Evolutionary conservation across 805 yeast species (phyloP).

Genomic region (Lachancea thermotolerans): DNA sequence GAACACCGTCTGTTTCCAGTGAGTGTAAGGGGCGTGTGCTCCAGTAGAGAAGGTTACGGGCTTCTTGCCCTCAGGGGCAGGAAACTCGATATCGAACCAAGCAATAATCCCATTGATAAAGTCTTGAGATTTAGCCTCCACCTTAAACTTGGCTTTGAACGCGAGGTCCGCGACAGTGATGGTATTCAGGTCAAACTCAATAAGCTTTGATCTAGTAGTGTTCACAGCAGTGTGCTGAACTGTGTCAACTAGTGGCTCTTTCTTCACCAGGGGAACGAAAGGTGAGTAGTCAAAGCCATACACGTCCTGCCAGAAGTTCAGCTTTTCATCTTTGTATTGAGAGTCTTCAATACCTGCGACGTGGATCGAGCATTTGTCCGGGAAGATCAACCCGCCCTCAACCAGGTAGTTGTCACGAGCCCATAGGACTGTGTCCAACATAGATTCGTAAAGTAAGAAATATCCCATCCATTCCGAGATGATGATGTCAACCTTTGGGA

Average conservation of each 20-base stretch:
- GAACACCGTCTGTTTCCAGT: constrained; percentile 98
- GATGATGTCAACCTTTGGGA: constrained; percentile 84
- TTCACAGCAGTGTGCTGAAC: constrained; percentile 72
- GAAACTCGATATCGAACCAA: constrained; percentile 95
- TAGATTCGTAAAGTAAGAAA: constrained; percentile 88
- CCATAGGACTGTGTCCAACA: constrained; percentile 91
- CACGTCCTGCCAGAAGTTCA: constrained; percentile 92
- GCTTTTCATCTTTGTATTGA: constrained; percentile 83
- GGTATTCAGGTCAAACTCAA: constrained; percentile 85
- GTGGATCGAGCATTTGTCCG: constrained; percentile 86
- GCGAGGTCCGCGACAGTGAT: constrained; percentile 77
- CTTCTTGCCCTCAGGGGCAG: constrained; percentile 44
- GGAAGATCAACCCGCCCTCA: constrained; percentile 83
- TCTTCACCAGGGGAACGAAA: constrained; percentile 76
- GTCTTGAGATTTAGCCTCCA: constrained; percentile 73
- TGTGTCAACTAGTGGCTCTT: constrained; percentile 94
- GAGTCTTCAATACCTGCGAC: constrained; percentile 92
- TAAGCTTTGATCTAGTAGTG: constrained; percentile 64
- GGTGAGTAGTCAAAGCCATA: constrained; percentile 96
- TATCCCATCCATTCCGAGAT: constrained; percentile 99
- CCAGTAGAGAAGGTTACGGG: constrained; percentile 82
- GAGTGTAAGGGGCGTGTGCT: constrained; percentile 89
- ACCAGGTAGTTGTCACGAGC: constrained; percentile 86
- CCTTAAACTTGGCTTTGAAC: constrained; percentile 60
- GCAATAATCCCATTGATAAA: constrained; percentile 81